phyloP scores from a whole-genome alignment of 2,329 filamentous ascomycete genomes.

The Ceratocystis papillata region DNA sequence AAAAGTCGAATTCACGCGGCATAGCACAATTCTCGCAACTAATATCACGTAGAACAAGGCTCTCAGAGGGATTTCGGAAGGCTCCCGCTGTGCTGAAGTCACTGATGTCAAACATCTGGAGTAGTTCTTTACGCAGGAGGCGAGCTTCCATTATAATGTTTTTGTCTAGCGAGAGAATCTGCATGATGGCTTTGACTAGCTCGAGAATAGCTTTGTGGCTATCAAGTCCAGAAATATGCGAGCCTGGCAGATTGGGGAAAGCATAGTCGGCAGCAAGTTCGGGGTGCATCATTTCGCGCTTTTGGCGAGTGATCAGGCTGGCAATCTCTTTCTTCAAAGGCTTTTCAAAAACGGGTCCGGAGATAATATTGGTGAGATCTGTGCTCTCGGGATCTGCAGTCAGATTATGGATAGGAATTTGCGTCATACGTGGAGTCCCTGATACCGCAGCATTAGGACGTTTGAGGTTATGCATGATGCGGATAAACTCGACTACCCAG shows the following conservation, averaged over 20 bases:
- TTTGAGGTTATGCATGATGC: slow-evolving; percentile 85
- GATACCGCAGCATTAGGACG: slow-evolving; percentile 44
- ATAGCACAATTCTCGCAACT: slow-evolving; percentile 87
- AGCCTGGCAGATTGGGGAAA: slow-evolving; percentile 71
- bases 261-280: slow-evolving; percentile 78
- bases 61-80: slow-evolving; percentile 75
- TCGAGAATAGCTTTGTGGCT: slow-evolving; percentile 47
- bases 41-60: slow-evolving; percentile 60
- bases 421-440: slow-evolving; percentile 42
- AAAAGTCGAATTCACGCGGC: slow-evolving; percentile 80
- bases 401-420: slow-evolving; percentile 46
- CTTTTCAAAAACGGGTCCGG: slow-evolving; percentile 76
- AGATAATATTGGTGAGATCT: slow-evolving; percentile 43
- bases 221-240: slow-evolving; percentile 37
- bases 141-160: slow-evolving; percentile 82
- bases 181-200: slow-evolving; percentile 85
- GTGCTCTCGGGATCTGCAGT: slow-evolving; percentile 48
- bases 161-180: slow-evolving; percentile 82
- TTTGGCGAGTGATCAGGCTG: slow-evolving; percentile 70
- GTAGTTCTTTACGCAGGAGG: slow-evolving; percentile 75
- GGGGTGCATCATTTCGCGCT: slow-evolving; percentile 78
- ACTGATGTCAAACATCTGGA: slow-evolving; percentile 82
- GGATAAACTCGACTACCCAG: slow-evolving; percentile 89
- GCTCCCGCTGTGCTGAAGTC: slow-evolving; percentile 84
- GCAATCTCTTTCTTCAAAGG: slow-evolving; percentile 82